Evolutionary conservation across 495 filamentous ascomycete genomes (phyloP), one percentile per base, ranked within the genome.

Genomic region (Thermothielavioides terrestris): DNA sequence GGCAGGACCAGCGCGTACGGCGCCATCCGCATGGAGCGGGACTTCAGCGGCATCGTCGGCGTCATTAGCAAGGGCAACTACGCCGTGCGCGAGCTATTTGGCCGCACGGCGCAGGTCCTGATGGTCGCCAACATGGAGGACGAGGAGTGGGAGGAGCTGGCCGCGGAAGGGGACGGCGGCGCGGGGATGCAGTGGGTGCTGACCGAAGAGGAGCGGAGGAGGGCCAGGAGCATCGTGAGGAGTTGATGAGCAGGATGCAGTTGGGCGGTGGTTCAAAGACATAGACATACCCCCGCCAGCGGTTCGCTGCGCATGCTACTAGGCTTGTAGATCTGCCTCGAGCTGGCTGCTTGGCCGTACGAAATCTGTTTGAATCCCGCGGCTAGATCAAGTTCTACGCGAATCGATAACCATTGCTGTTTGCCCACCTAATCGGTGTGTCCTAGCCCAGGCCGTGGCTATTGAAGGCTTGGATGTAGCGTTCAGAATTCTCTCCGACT

Each of bases 41-140:
- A 98, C 64, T 77, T 98, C 43, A 74, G 80, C 1, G 86, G 85
- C 1, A 81, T 98, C 39, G 79, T 92, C 10, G 79, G 75, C 22
- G 79, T 83, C 3, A 85, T 94, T 1, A 82, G 88, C 7, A 79
- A 78, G 49, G 85, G 87, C 0, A 77, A 80, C 57, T 98, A 95
- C 64, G 78, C 79, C 2, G 77, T 95, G 38, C 71, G 90, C 11
- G 90, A 95, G 60, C 61, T 78, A 12, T 96, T 98, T 72, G 76
- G 75, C 42, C 79, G 80, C 52, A 87, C 87, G 48, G 74, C 79
- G 53, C 90, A 98, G 75, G 86, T 97, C 53, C 80, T 83, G 40
- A 77, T 95, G 68, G 78, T 95, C 4, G 86, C 94, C 60, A 90
- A 90, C 52, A 94, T 96, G 89, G 92, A 98, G 64, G 89, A 94